Percentiles rank a stretch among this genome's conserved stretches.
phyloP scores from a whole-genome alignment of 1,139 yeast species.

The Debaryomycetaceae sp. region DNA sequence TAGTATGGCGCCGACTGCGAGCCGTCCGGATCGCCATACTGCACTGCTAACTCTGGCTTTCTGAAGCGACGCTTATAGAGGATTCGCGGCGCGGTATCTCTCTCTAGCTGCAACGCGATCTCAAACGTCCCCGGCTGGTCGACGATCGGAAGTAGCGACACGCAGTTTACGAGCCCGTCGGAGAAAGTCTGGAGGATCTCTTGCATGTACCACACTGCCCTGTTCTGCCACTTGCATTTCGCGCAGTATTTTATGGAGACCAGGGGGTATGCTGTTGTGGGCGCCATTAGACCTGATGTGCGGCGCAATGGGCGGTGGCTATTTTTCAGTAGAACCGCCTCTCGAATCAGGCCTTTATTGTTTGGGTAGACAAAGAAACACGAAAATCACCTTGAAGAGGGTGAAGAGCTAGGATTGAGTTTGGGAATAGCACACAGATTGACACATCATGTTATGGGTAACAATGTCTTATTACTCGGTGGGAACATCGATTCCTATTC shows the following conservation, averaged over 20 bases:
- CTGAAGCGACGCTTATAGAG: conserved; percentile 30
- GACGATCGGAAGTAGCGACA: conserved; percentile 28
- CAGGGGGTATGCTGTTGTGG: conserved; percentile 12
- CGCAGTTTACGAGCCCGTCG: conserved; percentile 24
- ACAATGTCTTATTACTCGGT: too few relatives aligned
- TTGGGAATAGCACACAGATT: too few relatives aligned
- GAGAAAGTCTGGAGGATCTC: conserved; percentile 35
- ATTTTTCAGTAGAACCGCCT: neutral
- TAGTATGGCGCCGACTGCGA: conserved; percentile 20
- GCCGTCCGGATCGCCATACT: conserved; percentile 10
- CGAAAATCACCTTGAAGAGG: too few relatives aligned
- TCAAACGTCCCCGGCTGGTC: conserved; percentile 31
- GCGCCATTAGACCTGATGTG: neutral
- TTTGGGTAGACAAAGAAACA: too few relatives aligned
- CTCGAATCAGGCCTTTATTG: too few relatives aligned
- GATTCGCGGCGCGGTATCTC: conserved; percentile 8
- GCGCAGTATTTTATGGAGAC: conserved; percentile 31
- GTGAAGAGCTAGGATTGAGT: too few relatives aligned
- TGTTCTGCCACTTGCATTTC: conserved; percentile 37
- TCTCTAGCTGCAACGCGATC: conserved; percentile 11
- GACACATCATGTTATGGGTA: too few relatives aligned
- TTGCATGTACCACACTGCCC: conserved; percentile 38
- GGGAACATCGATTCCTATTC: too few relatives aligned
- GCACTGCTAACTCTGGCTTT: conserved; percentile 11
- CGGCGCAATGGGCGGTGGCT: neutral